Conservation (phyloP, 495 filamentous ascomycete genomes). For the Aspergillus biplanus region DNA sequence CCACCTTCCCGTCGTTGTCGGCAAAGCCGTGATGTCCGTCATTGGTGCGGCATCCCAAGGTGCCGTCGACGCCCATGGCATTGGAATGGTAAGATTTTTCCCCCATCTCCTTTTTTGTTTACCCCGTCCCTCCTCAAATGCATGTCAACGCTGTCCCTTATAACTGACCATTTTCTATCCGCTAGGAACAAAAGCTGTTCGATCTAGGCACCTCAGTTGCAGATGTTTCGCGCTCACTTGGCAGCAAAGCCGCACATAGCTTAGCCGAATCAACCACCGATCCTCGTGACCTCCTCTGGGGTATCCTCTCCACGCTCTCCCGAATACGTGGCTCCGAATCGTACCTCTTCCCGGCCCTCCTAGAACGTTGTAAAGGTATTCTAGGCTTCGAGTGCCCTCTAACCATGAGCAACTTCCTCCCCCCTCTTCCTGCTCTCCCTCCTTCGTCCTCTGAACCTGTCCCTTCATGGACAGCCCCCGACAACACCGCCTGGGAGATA, state of each 20-base stretch:
- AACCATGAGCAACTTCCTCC: slow-evolving; percentile 39
- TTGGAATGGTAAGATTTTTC: slow-evolving; percentile 58
- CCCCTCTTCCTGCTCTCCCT: slow-evolving; percentile 20
- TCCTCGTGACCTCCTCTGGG: slow-evolving; percentile 47
- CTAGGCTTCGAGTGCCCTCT: slow-evolving; percentile 39
- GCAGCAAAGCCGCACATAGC: slow-evolving; percentile 34
- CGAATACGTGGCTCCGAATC: slow-evolving; percentile 51
- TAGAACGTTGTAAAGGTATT: slow-evolving; percentile 41
- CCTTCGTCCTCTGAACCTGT: slow-evolving; percentile 12
- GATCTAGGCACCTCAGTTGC: slow-evolving; percentile 44
- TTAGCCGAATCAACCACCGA: slow-evolving; percentile 39
- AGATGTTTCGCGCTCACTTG: slow-evolving; percentile 42
- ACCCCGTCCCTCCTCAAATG: neutral
- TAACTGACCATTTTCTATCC: neutral
- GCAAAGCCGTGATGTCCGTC: slow-evolving; percentile 55
- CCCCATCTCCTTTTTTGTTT: neutral
- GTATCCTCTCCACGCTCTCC: slow-evolving; percentile 44
- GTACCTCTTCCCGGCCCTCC: slow-evolving; percentile 42
- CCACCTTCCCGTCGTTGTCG: slow-evolving; percentile 61
- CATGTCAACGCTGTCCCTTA: too few species aligned
- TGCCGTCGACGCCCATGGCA: slow-evolving; percentile 63
- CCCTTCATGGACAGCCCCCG: slow-evolving; percentile 9
- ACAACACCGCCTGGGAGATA: slow-evolving; percentile 16
- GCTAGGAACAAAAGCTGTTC: slow-evolving; percentile 48
- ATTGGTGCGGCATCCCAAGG: slow-evolving; percentile 55